Conservation (phyloP, 768 basidiomycete genomes). For the Lyophyllum atratum region DNA sequence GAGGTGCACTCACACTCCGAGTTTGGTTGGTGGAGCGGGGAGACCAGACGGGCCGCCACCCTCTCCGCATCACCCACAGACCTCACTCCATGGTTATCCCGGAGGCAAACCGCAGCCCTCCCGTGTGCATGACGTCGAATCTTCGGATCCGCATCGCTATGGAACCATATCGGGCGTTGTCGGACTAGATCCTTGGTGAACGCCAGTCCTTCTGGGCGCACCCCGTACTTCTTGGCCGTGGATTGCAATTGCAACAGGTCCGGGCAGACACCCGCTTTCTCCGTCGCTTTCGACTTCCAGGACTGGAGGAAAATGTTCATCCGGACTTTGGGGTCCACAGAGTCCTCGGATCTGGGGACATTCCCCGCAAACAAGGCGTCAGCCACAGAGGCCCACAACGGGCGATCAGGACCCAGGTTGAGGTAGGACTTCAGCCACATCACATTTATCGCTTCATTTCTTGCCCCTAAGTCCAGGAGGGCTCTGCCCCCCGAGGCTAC, state of each 20-base stretch:
- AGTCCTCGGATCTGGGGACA: background rate
- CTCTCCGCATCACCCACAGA: constrained; percentile 9
- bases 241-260: constrained; percentile 1
- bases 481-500: constrained; percentile 21
- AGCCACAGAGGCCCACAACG: constrained; percentile 28
- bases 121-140: background rate
- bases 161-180: constrained; percentile 32
- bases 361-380: constrained; percentile 20
- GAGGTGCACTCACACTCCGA: background rate
- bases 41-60: background rate
- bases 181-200: constrained; percentile 9
- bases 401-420: constrained; percentile 2
- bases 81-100: constrained; percentile 12
- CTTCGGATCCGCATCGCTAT: constrained; percentile 14
- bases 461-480: constrained; percentile 23
- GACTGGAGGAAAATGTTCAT: constrained; percentile 28
- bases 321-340: constrained; percentile 2
- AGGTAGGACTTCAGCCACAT: constrained; percentile 27
- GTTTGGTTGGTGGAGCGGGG: background rate
- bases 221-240: constrained; percentile 20
- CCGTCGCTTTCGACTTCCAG: constrained; percentile 16
- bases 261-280: background rate
- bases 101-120: constrained; percentile 13
- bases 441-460: constrained; percentile 27
- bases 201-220: background rate